Evolutionary conservation across 2,329 filamentous ascomycete genomes (phyloP).

Genomic region (Cladorrhinum sp.): DNA sequence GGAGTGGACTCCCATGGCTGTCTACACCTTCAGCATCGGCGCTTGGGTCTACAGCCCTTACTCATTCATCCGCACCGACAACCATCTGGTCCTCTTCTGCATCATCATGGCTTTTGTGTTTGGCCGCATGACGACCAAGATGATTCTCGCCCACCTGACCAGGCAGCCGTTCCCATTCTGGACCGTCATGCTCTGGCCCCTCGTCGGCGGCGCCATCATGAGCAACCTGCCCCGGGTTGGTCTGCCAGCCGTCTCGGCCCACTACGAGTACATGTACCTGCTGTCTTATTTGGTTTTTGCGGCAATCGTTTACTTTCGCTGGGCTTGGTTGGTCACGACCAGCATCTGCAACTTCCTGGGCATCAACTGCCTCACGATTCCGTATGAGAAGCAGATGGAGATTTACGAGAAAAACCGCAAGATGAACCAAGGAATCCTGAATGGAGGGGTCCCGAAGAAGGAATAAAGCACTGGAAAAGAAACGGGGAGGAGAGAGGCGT

Average conservation of each 20-base stretch:
- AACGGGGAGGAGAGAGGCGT: not conserved
- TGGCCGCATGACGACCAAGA: slow-evolving; percentile 97
- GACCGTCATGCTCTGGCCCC: slow-evolving; percentile 85
- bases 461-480: slow-evolving; percentile 14
- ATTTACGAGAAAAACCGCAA: slow-evolving; percentile 36
- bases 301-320: slow-evolving; percentile 81
- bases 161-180: slow-evolving; percentile 94
- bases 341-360: slow-evolving; percentile 89
- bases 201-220: slow-evolving; percentile 79
- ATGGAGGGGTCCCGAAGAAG: slow-evolving; percentile 31
- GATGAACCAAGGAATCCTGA: slow-evolving; percentile 19
- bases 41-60: slow-evolving; percentile 89
- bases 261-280: slow-evolving; percentile 75
- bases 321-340: slow-evolving; percentile 87
- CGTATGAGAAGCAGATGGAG: slow-evolving; percentile 56
- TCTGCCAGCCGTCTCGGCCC: slow-evolving; percentile 61
- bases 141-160: slow-evolving; percentile 93
- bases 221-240: slow-evolving; percentile 79
- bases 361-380: slow-evolving; percentile 92
- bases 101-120: slow-evolving; percentile 96
- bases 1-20: slow-evolving; percentile 88
- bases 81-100: slow-evolving; percentile 89
- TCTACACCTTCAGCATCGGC: slow-evolving; percentile 71
- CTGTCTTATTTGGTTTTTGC: slow-evolving; percentile 82
- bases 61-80: slow-evolving; percentile 75